These are phyloP conservation scores for Aspergillus udagawae DNA, from an alignment of 2,329 filamentous ascomycete genomes.

Conservation along the genomic window DNA sequence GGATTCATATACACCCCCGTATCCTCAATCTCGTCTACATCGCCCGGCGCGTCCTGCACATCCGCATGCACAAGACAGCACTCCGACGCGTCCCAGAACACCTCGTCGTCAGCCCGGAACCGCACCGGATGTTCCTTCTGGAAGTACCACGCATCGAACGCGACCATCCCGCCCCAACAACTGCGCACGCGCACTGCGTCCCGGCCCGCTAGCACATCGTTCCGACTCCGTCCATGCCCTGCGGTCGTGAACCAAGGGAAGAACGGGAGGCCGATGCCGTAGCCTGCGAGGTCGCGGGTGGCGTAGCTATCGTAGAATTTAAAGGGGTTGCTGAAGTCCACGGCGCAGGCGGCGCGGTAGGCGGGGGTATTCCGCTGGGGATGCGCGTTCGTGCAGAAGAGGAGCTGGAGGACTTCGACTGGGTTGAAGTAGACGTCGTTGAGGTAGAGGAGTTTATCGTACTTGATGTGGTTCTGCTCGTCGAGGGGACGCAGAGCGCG, in stretches of 20 bases:
- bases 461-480: conserved; percentile 36
- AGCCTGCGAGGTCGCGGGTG: conserved; percentile 66
- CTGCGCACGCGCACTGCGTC: conserved; percentile 64
- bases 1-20: conserved; percentile 70
- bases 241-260: conserved; percentile 65
- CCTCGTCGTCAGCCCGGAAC: conserved; percentile 57
- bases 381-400: conserved; percentile 56
- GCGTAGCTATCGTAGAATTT: conserved; percentile 77
- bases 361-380: no score
- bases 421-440: conserved; percentile 67
- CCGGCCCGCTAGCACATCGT: conserved; percentile 57
- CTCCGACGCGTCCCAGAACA: conserved; percentile 62
- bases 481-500: conserved; percentile 63
- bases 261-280: conserved; percentile 64
- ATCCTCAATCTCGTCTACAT: conserved; percentile 36
- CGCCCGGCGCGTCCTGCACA: conserved; percentile 34
- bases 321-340: conserved; percentile 71
- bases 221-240: conserved; percentile 51
- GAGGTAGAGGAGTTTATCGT: conserved; percentile 56
- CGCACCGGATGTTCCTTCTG: conserved; percentile 44
- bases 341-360: conserved; percentile 68
- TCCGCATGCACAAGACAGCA: conserved; percentile 58
- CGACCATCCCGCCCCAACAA: conserved; percentile 74
- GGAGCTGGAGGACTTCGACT: conserved; percentile 54
- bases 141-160: conserved; percentile 46